These are phyloP conservation scores for Enterocytospora artemiae DNA, from an alignment of 371 early-diverging fungal species.

Conservation along the genomic window DNA sequence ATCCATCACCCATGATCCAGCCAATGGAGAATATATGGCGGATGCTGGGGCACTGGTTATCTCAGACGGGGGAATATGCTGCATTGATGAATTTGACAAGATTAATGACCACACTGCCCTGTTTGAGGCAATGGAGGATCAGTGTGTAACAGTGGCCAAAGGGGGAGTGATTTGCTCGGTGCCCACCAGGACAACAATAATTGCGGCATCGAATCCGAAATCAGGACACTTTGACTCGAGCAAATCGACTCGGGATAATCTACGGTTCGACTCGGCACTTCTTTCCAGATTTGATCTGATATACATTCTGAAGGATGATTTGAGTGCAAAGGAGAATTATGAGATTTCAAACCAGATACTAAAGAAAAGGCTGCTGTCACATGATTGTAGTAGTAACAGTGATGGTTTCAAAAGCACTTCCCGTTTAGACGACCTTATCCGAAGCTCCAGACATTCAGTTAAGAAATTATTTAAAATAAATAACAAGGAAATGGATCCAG, in stretches of 20 bases:
- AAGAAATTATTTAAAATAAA: slow-evolving; percentile 53
- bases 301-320: slow-evolving; percentile 47
- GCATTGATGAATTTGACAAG: slow-evolving; percentile 69
- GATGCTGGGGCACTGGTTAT: slow-evolving; percentile 66
- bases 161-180: slow-evolving; percentile 56
- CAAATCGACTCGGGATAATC: slow-evolving; percentile 55
- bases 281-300: slow-evolving; percentile 45
- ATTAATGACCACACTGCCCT: slow-evolving; percentile 64
- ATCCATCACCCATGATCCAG: slow-evolving; percentile 64
- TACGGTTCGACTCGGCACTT: slow-evolving; percentile 44
- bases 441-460: slow-evolving; percentile 59
- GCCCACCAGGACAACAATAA: slow-evolving; percentile 46
- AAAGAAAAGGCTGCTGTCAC: slow-evolving; percentile 11
- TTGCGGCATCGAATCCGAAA: slow-evolving; percentile 57
- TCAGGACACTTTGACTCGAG: slow-evolving; percentile 45
- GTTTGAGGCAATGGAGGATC: slow-evolving; percentile 56
- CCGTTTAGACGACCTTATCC: slow-evolving; percentile 35
- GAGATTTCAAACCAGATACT: slow-evolving; percentile 27
- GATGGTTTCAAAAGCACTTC: slow-evolving; percentile 6
- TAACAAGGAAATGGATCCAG: slow-evolving; percentile 4
- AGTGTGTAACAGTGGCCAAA: slow-evolving; percentile 53
- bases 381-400: background rate
- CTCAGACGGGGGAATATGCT: slow-evolving; percentile 64
- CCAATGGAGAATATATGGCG: slow-evolving; percentile 66
- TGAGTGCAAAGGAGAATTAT: slow-evolving; percentile 36